phyloP scores from a whole-genome alignment of 2,329 filamentous ascomycete genomes.

The Zelopaecilomyces penicillatus region DNA sequence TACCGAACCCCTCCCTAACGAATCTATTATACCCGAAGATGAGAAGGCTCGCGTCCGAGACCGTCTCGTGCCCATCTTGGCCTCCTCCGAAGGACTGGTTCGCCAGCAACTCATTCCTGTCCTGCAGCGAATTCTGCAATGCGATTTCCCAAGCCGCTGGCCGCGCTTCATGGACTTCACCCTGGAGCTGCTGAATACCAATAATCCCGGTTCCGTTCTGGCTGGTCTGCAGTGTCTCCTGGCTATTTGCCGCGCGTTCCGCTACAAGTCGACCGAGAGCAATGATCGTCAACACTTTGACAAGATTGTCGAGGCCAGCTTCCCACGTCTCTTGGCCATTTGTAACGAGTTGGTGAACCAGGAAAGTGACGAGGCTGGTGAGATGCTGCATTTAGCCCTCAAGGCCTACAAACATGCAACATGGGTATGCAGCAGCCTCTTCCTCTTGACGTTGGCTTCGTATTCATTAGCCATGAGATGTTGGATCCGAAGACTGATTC shows the following conservation, averaged over 20 bases:
- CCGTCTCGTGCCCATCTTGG: slow-evolving; percentile 81
- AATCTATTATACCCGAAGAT: slow-evolving; percentile 72
- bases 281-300: slow-evolving; percentile 77
- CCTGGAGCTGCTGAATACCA: slow-evolving; percentile 76
- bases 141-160: slow-evolving; percentile 92
- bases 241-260: slow-evolving; percentile 89
- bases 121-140: slow-evolving; percentile 90
- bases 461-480: neutral
- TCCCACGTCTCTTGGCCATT: slow-evolving; percentile 78
- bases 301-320: slow-evolving; percentile 84
- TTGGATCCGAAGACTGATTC: neutral
- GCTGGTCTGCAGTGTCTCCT: slow-evolving; percentile 90
- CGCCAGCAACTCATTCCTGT: slow-evolving; percentile 90
- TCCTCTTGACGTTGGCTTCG: neutral
- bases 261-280: slow-evolving; percentile 79
- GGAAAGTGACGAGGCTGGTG: slow-evolving; percentile 85
- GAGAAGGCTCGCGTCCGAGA: slow-evolving; percentile 84
- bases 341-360: slow-evolving; percentile 85
- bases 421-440: slow-evolving; percentile 50
- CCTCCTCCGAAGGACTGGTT: slow-evolving; percentile 68
- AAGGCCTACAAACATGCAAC: slow-evolving; percentile 98
- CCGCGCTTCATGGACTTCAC: slow-evolving; percentile 91
- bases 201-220: slow-evolving; percentile 79
- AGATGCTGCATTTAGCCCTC: slow-evolving; percentile 91
- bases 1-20: slow-evolving; percentile 63